A percentile compares a stretch with the other conserved stretches of the same genome.
Evolutionary conservation across 148 eudicot species (phyloP).

Genomic region (Heliosperma pusillum): DNA sequence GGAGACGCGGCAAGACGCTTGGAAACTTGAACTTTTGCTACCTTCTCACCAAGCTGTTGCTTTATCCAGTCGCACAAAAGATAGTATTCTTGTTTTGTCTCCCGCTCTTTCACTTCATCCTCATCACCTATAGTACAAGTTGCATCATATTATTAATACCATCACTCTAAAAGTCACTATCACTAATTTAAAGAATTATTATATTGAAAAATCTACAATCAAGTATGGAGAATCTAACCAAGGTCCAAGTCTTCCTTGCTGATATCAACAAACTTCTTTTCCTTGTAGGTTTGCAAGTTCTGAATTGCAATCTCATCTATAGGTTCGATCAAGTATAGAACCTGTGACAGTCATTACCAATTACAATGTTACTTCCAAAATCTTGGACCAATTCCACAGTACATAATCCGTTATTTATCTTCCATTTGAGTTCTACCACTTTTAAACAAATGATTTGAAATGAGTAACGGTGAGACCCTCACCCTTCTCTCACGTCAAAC

Average conservation of each 20-base stretch:
- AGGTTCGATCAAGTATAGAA: conserved; percentile 65
- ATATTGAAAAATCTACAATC: neutral
- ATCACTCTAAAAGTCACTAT: neutral
- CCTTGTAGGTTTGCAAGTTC: conserved; percentile 91
- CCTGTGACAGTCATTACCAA: conserved; percentile 20
- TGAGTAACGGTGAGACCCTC: too few species aligned
- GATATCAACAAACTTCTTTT: conserved; percentile 97
- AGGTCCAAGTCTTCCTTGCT: conserved; percentile 99
- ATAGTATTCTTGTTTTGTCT: conserved; percentile 77
- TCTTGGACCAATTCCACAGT: too few species aligned
- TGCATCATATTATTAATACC: neutral
- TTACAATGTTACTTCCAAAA: neutral
- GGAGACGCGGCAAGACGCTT: conserved; percentile 92
- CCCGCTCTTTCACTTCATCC: conserved; percentile 91
- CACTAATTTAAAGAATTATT: neutral
- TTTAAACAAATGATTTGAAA: too few species aligned
- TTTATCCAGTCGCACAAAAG: conserved; percentile 97
- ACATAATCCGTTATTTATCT: too few species aligned
- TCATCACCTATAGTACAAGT: conserved; percentile 54
- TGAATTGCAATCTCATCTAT: conserved; percentile 97
- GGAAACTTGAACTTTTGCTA: conserved; percentile 92
- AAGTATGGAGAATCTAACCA: conserved; percentile 44
- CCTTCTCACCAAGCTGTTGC: conserved; percentile 98
- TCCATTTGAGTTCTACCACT: too few species aligned
- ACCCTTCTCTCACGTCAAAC: too few species aligned